A percentile compares a stretch with the other conserved stretches of the same genome.
Conservation (phyloP, 2,329 filamentous ascomycete species). For the Pseudopyricularia cyperi region DNA sequence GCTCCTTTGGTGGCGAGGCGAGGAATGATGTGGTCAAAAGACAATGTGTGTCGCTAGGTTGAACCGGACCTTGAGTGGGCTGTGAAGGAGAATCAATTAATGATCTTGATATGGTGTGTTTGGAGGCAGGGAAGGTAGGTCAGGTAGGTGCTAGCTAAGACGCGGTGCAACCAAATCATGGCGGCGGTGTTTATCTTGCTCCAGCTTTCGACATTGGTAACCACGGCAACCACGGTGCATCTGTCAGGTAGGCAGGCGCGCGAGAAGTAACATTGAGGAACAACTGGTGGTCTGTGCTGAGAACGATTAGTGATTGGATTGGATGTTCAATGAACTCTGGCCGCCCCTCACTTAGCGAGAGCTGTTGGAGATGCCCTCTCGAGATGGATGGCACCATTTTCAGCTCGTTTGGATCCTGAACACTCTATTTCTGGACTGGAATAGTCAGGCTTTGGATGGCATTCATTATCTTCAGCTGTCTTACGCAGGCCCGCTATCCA, state of each 20-base stretch:
- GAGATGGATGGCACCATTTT: too few relatives aligned
- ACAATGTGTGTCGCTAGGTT: background rate
- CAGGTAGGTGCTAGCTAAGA: background rate
- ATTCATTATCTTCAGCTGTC: too few relatives aligned
- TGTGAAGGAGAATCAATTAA: background rate
- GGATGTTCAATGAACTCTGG: too few relatives aligned
- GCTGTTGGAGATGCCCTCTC: too few relatives aligned
- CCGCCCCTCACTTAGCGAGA: background rate
- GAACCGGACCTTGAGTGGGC: background rate
- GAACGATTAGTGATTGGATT: background rate
- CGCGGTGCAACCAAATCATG: background rate
- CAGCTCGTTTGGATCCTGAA: too few relatives aligned
- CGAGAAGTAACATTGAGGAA: background rate
- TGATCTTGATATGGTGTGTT: background rate
- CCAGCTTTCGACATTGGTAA: background rate
- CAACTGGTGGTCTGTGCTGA: background rate
- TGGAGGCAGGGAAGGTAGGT: background rate
- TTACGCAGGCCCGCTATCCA: too few relatives aligned
- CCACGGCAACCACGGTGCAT: background rate
- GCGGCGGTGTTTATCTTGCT: background rate
- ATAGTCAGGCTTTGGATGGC: too few relatives aligned
- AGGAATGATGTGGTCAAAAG: background rate
- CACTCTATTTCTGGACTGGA: too few relatives aligned
- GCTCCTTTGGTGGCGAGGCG: background rate
- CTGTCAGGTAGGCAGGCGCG: background rate